A percentile compares a stretch with the other conserved stretches of the same genome.
Conservation (phyloP, 2,329 filamentous ascomycete species). For the Parastagonospora nodorum region DNA sequence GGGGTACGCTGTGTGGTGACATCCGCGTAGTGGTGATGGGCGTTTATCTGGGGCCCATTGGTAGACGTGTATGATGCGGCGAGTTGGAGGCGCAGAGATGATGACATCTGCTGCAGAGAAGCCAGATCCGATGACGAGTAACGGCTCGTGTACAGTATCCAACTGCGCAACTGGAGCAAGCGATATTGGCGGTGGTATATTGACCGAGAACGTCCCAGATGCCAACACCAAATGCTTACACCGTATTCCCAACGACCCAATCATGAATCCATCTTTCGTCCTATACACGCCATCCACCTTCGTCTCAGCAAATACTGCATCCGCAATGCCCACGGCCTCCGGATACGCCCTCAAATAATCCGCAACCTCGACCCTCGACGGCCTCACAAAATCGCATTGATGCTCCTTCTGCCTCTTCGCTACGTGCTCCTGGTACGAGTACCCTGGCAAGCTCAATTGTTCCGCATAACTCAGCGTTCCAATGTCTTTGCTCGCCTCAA, state of each 20-base stretch:
- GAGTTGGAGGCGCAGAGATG: constrained; percentile 56
- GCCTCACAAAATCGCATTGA: constrained; percentile 58
- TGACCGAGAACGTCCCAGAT: constrained; percentile 63
- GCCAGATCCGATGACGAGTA: constrained; percentile 65
- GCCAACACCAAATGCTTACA: constrained; percentile 64
- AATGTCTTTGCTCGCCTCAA: constrained; percentile 60
- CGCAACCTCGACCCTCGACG: constrained; percentile 60
- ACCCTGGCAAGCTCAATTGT: constrained; percentile 65
- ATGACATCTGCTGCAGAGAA: constrained; percentile 67
- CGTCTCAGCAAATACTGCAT: constrained; percentile 52
- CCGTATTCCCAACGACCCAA: constrained; percentile 57
- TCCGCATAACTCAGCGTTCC: constrained; percentile 66
- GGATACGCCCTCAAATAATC: constrained; percentile 62
- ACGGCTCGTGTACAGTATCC: constrained; percentile 39
- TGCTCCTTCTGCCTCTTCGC: constrained; percentile 44
- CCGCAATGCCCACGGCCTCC: constrained; percentile 56
- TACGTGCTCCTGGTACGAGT: constrained; percentile 61
- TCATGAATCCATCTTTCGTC: constrained; percentile 53
- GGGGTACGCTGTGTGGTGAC: constrained; percentile 65
- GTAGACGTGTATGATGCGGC: constrained; percentile 63
- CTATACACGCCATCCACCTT: constrained; percentile 53
- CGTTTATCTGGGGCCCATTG: constrained; percentile 62
- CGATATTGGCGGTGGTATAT: constrained; percentile 57
- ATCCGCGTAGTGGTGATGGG: constrained; percentile 62
- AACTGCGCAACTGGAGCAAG: constrained; percentile 52